Conservation (phyloP, 106 monocot species). For the Acorus calamus region DNA sequence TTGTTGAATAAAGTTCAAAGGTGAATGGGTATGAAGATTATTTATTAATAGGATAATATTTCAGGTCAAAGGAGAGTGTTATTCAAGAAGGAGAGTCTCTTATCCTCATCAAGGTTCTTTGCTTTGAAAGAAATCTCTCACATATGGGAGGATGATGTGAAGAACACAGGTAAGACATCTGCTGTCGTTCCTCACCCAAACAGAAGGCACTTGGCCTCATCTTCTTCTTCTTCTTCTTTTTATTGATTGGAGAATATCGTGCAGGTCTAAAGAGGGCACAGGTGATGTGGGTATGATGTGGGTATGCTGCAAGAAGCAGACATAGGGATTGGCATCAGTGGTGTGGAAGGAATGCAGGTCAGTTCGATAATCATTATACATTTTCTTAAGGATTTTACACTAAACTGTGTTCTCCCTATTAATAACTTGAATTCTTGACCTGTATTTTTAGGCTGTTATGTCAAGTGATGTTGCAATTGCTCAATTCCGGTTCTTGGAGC, state of each 20-base stretch:
- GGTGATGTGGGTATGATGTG: slow-evolving; percentile 90
- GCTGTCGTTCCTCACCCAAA: slow-evolving; percentile 90
- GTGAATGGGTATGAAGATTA: no score
- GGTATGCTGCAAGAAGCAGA: slow-evolving; percentile 99
- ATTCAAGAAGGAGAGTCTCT: slow-evolving; percentile 31
- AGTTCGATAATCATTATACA: slow-evolving; percentile 4
- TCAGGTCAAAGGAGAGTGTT: slow-evolving; percentile 68
- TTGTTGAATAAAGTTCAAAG: no score
- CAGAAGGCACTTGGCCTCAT: slow-evolving; percentile 73
- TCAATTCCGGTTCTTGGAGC: slow-evolving; percentile 75
- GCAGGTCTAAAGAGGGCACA: slow-evolving; percentile 65
- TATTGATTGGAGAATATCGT: background rate
- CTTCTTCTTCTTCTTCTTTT: no score
- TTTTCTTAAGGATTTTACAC: no score
- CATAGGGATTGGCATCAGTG: slow-evolving; percentile 90
- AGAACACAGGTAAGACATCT: no score
- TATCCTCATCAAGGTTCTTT: slow-evolving; percentile 34
- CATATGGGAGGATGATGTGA: no score
- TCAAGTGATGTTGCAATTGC: slow-evolving; percentile 68
- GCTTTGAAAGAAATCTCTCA: slow-evolving; percentile 76
- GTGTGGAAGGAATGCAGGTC: slow-evolving; percentile 97
- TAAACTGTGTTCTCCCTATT: no score
- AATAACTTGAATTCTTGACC: no score
- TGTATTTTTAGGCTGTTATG: slow-evolving; percentile 64
- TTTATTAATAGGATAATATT: no score